These are phyloP conservation scores for Alternaria ethzedia DNA, from an alignment of 2,329 filamentous ascomycete genomes.

Conservation along the genomic window DNA sequence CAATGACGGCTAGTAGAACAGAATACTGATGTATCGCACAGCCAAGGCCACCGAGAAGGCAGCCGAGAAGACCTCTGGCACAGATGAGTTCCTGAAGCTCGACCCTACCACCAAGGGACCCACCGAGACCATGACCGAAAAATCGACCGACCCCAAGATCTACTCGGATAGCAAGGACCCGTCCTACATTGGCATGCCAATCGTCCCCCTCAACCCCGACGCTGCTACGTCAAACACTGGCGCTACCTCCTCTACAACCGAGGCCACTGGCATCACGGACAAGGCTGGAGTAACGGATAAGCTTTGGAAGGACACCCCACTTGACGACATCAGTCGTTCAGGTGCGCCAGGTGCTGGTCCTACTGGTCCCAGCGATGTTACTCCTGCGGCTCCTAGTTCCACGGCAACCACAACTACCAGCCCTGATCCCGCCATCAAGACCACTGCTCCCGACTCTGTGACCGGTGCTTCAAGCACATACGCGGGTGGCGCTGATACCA, in stretches of 20 bases:
- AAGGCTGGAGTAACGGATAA: slow-evolving; percentile 33
- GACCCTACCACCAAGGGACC: slow-evolving; percentile 16
- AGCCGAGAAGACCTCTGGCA: slow-evolving; percentile 5
- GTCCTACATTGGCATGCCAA: slow-evolving; percentile 23
- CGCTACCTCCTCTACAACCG: slow-evolving; percentile 30
- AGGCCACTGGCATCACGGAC: slow-evolving; percentile 39
- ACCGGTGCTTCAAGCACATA: slow-evolving; percentile 12
- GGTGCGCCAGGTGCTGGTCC: slow-evolving; percentile 30
- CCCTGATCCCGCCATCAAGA: slow-evolving; percentile 17
- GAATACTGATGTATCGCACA: slow-evolving; percentile 1
- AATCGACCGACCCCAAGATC: slow-evolving; percentile 13
- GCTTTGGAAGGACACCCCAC: slow-evolving; percentile 37
- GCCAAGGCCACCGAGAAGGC: slow-evolving; percentile 10
- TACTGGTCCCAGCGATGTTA: slow-evolving; percentile 19
- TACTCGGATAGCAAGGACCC: slow-evolving; percentile 19
- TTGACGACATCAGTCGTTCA: slow-evolving; percentile 32
- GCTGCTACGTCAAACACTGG: slow-evolving; percentile 23
- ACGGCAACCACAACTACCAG: slow-evolving; percentile 6
- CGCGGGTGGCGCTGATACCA: slow-evolving; percentile 17
- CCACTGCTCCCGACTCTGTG: slow-evolving; percentile 17
- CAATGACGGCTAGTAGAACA: not conserved
- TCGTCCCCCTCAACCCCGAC: slow-evolving; percentile 26
- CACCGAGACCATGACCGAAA: slow-evolving; percentile 1
- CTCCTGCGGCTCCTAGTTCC: slow-evolving; percentile 7
- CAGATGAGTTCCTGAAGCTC: slow-evolving; percentile 23